Base-by-base conservation (phyloP, 805 yeast genomes). In the Ascoidea asiatica region DNA sequence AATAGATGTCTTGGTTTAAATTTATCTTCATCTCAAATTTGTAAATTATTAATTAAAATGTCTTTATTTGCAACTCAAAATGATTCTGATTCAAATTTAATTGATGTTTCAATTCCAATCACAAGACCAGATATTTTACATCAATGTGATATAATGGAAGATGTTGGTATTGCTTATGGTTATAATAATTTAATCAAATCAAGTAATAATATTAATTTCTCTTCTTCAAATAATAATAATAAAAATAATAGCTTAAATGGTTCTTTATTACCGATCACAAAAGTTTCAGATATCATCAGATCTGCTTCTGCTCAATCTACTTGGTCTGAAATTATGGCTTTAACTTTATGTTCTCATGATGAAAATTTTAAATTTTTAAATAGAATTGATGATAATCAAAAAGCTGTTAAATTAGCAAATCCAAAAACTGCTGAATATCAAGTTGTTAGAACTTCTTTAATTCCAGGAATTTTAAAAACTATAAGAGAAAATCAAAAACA, bases 81-180 rank as follows among this genome's bases (percentile, higher is more conserved):
- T 1, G 70, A 75, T 51, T 55, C 64, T 5, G 69, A 77, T 50
- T 53, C 58, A 37, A 43, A 58, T 29, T 61, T 61, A 38, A 58
- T 75, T 37, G 76, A 77, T 43, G 89, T 88, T 46, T 60, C 65
- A 37, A 77, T 92, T 48, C 99, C 99, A 50, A 81, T 86, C 56
- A 92, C 98, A 37, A 83, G 99, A 70, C 80, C 97, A 8, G 99
- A 92, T 64, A 75, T 92, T 50, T 72, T 92, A 57, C 99, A 92
- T 64, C 95, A 87, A 61, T 90, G 97, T 72, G 99, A 92, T 65
- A 81, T 92, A 53, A 85, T 92, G 95, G 99, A 92, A 65, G 99
- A 92, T 63, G 95, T 90, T 42, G 98, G 96, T 41, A 82, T 92
- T 58, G 94, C 87, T 23, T 92, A 87, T 60, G 99, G 98, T 46